These are phyloP conservation scores for Erodium texanum DNA, from an alignment of 441 rosid genomes.

Conservation along the genomic window DNA sequence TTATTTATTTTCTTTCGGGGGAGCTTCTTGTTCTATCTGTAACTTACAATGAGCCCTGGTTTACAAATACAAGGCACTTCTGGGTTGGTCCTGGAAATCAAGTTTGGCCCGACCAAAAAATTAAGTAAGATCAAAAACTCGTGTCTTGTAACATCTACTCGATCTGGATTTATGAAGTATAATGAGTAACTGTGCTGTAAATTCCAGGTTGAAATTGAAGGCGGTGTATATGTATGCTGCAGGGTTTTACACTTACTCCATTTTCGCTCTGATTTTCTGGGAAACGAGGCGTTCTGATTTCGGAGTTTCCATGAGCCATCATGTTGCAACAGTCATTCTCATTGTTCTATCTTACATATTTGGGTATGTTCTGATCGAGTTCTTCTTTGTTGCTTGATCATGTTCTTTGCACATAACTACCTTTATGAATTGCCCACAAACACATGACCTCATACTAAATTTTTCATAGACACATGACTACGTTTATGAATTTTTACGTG, in stretches of 20 bases:
- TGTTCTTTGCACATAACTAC: background rate
- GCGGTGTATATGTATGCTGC: constrained; percentile 76
- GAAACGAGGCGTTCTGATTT: constrained; percentile 93
- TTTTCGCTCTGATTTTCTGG: constrained; percentile 89
- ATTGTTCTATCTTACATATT: constrained; percentile 73
- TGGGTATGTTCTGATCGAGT: constrained; percentile 40
- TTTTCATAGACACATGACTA: too few species aligned
- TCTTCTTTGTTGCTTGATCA: constrained; percentile 11
- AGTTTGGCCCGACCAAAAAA: constrained; percentile 88
- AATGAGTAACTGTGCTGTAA: constrained; percentile 8
- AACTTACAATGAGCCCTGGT: constrained; percentile 82
- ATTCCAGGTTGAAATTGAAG: constrained; percentile 70
- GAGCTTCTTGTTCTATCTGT: constrained; percentile 64
- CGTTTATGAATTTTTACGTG: too few species aligned
- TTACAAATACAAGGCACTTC: constrained; percentile 54
- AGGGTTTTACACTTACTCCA: constrained; percentile 92
- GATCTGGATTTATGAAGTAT: constrained; percentile 22
- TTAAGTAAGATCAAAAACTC: constrained; percentile 69
- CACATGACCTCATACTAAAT: too few species aligned
- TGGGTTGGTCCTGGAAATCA: constrained; percentile 95
- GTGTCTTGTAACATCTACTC: too few species aligned
- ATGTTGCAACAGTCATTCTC: constrained; percentile 69
- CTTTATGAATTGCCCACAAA: too few species aligned
- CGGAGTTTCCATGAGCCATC: constrained; percentile 95
- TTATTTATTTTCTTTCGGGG: constrained; percentile 68